These are phyloP conservation scores for Colletotrichum tropicale DNA, from an alignment of 2,329 filamentous ascomycete species.

Conservation along the genomic window DNA sequence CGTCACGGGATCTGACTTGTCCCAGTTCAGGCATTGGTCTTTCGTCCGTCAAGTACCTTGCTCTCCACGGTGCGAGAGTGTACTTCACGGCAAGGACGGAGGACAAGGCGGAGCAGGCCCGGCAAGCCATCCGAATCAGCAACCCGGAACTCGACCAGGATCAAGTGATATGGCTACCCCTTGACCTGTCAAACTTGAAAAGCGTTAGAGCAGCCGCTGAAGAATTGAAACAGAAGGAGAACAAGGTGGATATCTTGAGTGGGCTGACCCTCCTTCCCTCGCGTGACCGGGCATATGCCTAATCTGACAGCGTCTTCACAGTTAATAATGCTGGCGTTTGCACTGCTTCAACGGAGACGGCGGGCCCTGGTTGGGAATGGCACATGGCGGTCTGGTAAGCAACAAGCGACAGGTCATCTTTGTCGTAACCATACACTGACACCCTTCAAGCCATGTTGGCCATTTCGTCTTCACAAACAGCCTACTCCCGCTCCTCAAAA, in stretches of 20 bases:
- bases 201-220: constrained; percentile 23
- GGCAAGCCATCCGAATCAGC: background rate
- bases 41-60: constrained; percentile 27
- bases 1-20: background rate
- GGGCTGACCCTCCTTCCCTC: background rate
- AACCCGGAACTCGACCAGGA: constrained; percentile 11
- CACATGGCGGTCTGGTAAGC: constrained; percentile 26
- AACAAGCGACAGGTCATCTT: background rate
- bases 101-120: constrained; percentile 19
- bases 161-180: constrained; percentile 21
- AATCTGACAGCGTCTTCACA: background rate
- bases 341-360: background rate
- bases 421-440: background rate
- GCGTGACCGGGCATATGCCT: background rate
- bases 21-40: constrained; percentile 27
- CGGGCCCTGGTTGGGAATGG: constrained; percentile 25
- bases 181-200: constrained; percentile 27
- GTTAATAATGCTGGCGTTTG: constrained; percentile 29
- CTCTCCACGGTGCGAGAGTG: constrained; percentile 27
- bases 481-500: constrained; percentile 29
- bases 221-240: constrained; percentile 23
- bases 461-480: constrained; percentile 30
- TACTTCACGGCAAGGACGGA: constrained; percentile 27
- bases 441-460: constrained; percentile 25
- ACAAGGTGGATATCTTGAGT: constrained; percentile 30